These are phyloP conservation scores for Trichoderma citrinoviride DNA, from an alignment of 2,329 filamentous ascomycete species.

Conservation along the genomic window DNA sequence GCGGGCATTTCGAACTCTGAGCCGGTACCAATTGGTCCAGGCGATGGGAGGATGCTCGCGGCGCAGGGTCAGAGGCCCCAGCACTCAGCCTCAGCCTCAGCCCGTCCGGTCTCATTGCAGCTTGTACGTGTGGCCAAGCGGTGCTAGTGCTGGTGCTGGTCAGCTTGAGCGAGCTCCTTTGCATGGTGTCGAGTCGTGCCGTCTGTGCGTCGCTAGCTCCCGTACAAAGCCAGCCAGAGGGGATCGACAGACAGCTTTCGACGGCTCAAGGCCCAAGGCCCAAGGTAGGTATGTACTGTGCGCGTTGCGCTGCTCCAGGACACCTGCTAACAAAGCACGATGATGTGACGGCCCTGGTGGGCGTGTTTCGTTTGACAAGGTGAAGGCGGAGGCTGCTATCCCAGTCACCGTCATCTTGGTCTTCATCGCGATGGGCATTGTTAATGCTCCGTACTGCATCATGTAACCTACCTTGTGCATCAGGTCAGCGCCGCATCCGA, in stretches of 20 bases:
- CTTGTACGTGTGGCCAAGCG: neutral
- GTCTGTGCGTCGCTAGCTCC: conserved; percentile 22
- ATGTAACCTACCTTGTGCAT: neutral
- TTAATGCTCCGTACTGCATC: no score
- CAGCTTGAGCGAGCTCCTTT: conserved; percentile 16
- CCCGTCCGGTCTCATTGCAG: neutral
- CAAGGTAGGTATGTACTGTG: no score
- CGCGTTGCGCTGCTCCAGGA: no score
- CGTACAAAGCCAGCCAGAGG: neutral
- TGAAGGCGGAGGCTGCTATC: neutral
- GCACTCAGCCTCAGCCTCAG: neutral
- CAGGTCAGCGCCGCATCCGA: neutral
- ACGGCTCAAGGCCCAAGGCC: no score
- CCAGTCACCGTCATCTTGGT: neutral
- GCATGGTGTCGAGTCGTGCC: conserved; percentile 16
- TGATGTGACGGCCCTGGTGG: neutral
- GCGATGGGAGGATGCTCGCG: no score
- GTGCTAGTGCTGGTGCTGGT: neutral
- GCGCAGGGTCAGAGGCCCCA: neutral
- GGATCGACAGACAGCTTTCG: neutral
- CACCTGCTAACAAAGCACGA: neutral
- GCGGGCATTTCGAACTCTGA: no score
- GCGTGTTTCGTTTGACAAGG: neutral
- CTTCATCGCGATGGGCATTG: neutral
- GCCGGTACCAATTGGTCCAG: neutral